These are phyloP conservation scores for Postia placenta DNA, from an alignment of 768 basidiomycete species.

Conservation along the genomic window DNA sequence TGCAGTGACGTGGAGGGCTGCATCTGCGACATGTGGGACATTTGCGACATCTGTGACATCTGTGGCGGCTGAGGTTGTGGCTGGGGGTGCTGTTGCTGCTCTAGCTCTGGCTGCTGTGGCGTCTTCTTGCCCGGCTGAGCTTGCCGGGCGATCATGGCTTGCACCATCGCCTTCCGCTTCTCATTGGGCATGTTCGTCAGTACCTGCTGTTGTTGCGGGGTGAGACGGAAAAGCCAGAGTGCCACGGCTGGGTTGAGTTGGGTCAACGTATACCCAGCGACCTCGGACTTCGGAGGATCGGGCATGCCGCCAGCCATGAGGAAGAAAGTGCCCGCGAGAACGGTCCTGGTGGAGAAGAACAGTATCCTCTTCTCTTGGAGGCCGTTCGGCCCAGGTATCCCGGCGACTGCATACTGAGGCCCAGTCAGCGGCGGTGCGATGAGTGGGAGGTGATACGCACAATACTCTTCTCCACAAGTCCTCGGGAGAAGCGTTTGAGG, in stretches of 20 bases:
- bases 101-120: conserved; percentile 11
- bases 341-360: conserved; percentile 33
- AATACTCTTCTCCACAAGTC: conserved; percentile 37
- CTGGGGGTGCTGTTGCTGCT: conserved; percentile 17
- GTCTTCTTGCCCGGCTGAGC: conserved; percentile 16
- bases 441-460: conserved; percentile 29
- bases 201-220: conserved; percentile 8
- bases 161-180: conserved; percentile 7
- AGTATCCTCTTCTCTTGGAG: conserved; percentile 38
- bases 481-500: conserved; percentile 34
- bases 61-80: conserved; percentile 6
- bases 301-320: conserved; percentile 42
- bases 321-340: conserved; percentile 45
- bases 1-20: too few species aligned
- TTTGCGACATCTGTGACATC: background rate
- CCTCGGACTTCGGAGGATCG: conserved; percentile 32
- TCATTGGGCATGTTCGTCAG: conserved; percentile 15
- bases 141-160: conserved; percentile 9
- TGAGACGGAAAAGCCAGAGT: conserved; percentile 3
- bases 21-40: too few species aligned
- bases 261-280: background rate
- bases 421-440: background rate
- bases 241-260: conserved; percentile 10
- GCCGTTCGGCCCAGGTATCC: conserved; percentile 44
- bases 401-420: conserved; percentile 41